These are phyloP conservation scores for Calonectria naviculata DNA, from an alignment of 2,329 filamentous ascomycete species.

Conservation along the genomic window DNA sequence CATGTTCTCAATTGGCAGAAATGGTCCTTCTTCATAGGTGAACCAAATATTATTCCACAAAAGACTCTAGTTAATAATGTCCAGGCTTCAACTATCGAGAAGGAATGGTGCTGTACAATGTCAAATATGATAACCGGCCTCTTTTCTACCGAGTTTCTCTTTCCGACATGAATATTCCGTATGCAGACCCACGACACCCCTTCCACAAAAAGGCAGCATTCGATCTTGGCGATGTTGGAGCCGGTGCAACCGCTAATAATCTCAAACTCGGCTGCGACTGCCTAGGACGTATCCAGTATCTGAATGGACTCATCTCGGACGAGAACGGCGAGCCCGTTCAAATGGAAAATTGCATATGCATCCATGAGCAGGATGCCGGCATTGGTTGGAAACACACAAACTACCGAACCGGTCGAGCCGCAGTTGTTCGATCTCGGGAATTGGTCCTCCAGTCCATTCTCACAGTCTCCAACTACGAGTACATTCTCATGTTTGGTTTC, in stretches of 20 bases:
- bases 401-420: slow-evolving; percentile 76
- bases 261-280: slow-evolving; percentile 71
- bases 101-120: slow-evolving; percentile 76
- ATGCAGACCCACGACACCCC: slow-evolving; percentile 70
- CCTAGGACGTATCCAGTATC: slow-evolving; percentile 66
- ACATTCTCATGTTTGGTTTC: slow-evolving; percentile 53
- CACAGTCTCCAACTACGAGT: slow-evolving; percentile 71
- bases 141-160: slow-evolving; percentile 75
- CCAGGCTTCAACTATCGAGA: slow-evolving; percentile 77
- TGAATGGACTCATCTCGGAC: slow-evolving; percentile 21
- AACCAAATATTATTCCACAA: background rate
- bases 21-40: slow-evolving; percentile 66
- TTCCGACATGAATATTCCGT: slow-evolving; percentile 78
- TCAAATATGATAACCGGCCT: slow-evolving; percentile 73
- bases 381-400: slow-evolving; percentile 83
- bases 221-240: slow-evolving; percentile 74
- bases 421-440: slow-evolving; percentile 62
- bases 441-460: slow-evolving; percentile 69
- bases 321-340: slow-evolving; percentile 7
- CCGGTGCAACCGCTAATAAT: slow-evolving; percentile 73
- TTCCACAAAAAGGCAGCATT: slow-evolving; percentile 76
- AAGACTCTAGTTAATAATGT: slow-evolving; percentile 37
- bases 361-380: slow-evolving; percentile 80
- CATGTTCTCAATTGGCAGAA: slow-evolving; percentile 67
- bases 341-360: slow-evolving; percentile 73